phyloP scores from a whole-genome alignment of 2,329 filamentous ascomycete species.

The Trichoderma sp. region DNA sequence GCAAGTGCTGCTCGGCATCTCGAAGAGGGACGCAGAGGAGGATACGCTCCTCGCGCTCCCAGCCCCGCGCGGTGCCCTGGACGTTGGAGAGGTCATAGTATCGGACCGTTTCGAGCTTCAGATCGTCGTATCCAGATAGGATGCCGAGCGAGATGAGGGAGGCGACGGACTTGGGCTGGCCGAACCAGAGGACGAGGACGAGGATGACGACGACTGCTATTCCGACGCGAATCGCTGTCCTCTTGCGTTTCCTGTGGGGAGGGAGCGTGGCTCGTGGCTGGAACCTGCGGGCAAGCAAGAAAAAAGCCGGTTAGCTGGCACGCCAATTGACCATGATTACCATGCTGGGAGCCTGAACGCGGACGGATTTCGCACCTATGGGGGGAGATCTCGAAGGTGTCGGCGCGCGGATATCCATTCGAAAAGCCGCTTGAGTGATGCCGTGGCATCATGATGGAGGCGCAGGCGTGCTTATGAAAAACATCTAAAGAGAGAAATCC shows the following conservation, averaged over 20 bases:
- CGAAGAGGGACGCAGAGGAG: constrained; percentile 90
- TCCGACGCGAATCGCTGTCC: constrained; percentile 69
- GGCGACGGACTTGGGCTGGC: constrained; percentile 64
- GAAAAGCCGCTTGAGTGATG: constrained; percentile 74
- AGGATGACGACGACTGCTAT: constrained; percentile 60
- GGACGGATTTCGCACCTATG: constrained; percentile 65
- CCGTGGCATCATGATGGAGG: constrained; percentile 74
- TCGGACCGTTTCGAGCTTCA: constrained; percentile 89
- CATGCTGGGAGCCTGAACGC: background rate
- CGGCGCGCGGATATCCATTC: constrained; percentile 78
- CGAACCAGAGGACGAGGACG: constrained; percentile 74
- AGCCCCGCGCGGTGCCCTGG: constrained; percentile 86
- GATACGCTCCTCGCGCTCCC: constrained; percentile 95
- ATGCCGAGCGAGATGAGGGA: constrained; percentile 71
- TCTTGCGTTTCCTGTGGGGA: constrained; percentile 71
- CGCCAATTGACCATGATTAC: background rate
- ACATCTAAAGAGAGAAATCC: constrained; percentile 32
- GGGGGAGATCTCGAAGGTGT: constrained; percentile 84
- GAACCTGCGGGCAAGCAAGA: constrained; percentile 52
- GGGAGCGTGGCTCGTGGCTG: constrained; percentile 77
- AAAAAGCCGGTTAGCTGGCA: background rate
- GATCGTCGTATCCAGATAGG: constrained; percentile 65
- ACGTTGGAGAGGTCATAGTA: constrained; percentile 96
- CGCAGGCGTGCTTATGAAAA: constrained; percentile 38
- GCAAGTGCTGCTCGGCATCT: constrained; percentile 87